phyloP scores from a whole-genome alignment of 306 rosid species.

The peach (Prunus persica) region DNA sequence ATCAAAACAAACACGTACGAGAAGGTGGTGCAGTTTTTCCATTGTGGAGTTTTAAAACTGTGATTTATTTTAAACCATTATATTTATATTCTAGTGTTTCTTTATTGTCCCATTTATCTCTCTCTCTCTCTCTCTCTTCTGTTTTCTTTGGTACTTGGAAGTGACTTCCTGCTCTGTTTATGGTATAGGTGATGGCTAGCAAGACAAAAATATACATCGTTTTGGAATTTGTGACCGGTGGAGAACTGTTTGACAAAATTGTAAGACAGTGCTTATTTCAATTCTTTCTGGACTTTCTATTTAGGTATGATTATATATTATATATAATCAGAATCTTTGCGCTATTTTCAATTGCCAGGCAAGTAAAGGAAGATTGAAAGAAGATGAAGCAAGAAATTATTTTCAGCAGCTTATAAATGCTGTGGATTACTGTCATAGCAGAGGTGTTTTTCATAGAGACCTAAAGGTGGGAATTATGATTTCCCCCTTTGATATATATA shows the following conservation, averaged over 20 bases:
- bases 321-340: not conserved
- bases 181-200: conserved; percentile 92
- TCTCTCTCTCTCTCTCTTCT: not conserved
- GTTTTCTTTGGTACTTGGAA: conserved; percentile 4
- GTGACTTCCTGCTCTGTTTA: conserved; percentile 29
- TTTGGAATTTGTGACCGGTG: conserved; percentile 88
- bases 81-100: not conserved
- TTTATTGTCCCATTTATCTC: not conserved
- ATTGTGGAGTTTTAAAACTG: not conserved
- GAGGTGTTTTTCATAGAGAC: conserved; percentile 94
- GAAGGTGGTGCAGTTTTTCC: not conserved
- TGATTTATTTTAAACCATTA: not conserved
- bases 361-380: conserved; percentile 79
- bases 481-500: not conserved
- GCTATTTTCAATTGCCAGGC: conserved; percentile 44
- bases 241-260: conserved; percentile 89
- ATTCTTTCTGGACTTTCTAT: not conserved
- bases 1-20: not conserved
- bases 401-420: conserved; percentile 94
- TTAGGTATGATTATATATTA: conserved; percentile 1
- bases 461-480: conserved; percentile 55
- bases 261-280: conserved; percentile 46
- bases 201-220: conserved; percentile 90
- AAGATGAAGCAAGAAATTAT: conserved; percentile 92
- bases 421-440: conserved; percentile 92